These are phyloP conservation scores for Luzula sylvatica DNA, from an alignment of 176 grass and related monocot genomes.

Conservation along the genomic window DNA sequence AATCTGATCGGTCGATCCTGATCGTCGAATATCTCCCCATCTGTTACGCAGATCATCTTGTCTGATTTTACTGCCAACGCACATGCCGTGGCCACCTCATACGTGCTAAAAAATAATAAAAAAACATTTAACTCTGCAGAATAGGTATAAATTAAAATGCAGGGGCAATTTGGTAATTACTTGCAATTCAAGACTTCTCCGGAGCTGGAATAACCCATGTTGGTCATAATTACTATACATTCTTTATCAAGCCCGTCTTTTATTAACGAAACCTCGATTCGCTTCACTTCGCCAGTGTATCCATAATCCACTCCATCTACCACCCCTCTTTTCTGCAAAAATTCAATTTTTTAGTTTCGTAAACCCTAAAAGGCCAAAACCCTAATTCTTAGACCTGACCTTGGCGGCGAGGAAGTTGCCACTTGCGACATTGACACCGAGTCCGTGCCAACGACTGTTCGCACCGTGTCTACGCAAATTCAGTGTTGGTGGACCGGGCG, in stretches of 20 bases:
- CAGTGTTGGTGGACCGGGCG: constrained; percentile 88
- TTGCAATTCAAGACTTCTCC: constrained; percentile 97
- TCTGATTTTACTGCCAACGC: constrained; percentile 75
- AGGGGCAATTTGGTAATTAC: constrained; percentile 20
- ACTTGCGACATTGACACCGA: constrained; percentile 78
- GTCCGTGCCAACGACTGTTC: constrained; percentile 57
- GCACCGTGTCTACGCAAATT: constrained; percentile 78
- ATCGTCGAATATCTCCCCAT: constrained; percentile 69
- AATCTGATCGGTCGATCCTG: constrained; percentile 56
- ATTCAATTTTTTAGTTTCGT: neutral
- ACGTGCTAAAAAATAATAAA: constrained; percentile 52
- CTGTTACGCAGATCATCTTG: constrained; percentile 81
- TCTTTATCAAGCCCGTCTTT: constrained; percentile 86
- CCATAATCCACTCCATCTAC: constrained; percentile 32
- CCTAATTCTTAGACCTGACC: constrained; percentile 29
- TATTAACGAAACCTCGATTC: constrained; percentile 77
- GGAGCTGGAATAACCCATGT: constrained; percentile 76
- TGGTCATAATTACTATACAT: constrained; percentile 84
- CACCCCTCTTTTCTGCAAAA: constrained; percentile 30
- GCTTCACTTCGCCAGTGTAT: constrained; percentile 86
- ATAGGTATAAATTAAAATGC: constrained; percentile 7
- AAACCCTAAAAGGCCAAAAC: neutral
- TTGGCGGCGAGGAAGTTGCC: constrained; percentile 97
- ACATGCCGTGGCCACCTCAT: constrained; percentile 82
- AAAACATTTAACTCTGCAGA: no score